Evolutionary conservation across 352 stramenopile species (phyloP), one percentile per base, ranked within the genome.

Genomic region (Saprolegnia diclina): DNA sequence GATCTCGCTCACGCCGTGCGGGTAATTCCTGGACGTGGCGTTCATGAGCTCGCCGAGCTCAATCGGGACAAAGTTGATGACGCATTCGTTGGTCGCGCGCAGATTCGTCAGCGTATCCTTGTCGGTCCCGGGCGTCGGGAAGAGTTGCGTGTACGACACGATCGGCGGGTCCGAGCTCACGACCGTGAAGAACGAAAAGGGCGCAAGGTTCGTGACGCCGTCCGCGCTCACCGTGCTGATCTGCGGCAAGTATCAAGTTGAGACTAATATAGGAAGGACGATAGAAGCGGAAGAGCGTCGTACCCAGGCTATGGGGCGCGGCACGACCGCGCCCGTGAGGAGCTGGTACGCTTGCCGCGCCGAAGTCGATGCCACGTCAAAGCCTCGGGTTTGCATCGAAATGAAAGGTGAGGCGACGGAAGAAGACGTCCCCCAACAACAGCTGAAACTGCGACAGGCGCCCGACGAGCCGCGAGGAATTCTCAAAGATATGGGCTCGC

Each of bases 171-270:
- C 48, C 44, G 57, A 54, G 57, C 57, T 66, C n/a, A 42, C 57
- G 22, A 66, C 57, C 10, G 57, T 66, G 24, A 56, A 66, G 42
- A 66, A 66, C 24, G 57, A 66, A 21, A 54, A 66, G n/a, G 57
- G 57, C 5, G 57, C 57, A 0, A 66, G 57, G 24, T 66, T 66
- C 11, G 57, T 54, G 5, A 55, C 22, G 2, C 57, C 57, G 7
- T 32, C 24, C 14, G 9, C 4, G 40, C 57, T 48, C 14, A 66
- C 35, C 3, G 57, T 66, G 40, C 57, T 66, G 21, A 66, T 55
- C 57, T 66, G 26, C 35, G 26, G 4, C 0, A 40, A 22, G 1
- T 56, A 50, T 16, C 42, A n/a, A 50, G 2, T 50, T 9, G 42
- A 50, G 1, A n/a, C 14, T n/a, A 16, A 46, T 52, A n/a, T n/a